phyloP scores from a whole-genome alignment of 495 filamentous ascomycete genomes.

The Apiosordaria backusii region DNA sequence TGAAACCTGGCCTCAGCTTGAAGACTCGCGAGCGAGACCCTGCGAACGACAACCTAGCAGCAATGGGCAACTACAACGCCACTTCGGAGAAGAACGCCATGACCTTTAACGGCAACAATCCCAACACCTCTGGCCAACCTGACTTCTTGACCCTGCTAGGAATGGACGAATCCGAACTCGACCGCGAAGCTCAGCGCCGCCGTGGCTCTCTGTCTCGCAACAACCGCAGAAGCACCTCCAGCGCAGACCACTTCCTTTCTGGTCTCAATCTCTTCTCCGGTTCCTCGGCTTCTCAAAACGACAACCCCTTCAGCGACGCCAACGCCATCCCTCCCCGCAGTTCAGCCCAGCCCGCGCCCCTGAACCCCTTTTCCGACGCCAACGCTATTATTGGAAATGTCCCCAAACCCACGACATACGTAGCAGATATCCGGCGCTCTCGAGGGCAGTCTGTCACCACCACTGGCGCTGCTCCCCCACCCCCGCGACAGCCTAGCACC shows the following conservation, averaged over 20 bases:
- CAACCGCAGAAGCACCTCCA: slow-evolving; percentile 25
- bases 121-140: slow-evolving; percentile 28
- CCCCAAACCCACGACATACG: slow-evolving; percentile 37
- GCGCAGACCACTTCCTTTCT: slow-evolving; percentile 37
- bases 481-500: slow-evolving; percentile 22
- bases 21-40: slow-evolving; percentile 33
- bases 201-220: slow-evolving; percentile 29
- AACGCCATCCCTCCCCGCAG: slow-evolving; percentile 36
- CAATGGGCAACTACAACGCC: slow-evolving; percentile 9
- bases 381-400: slow-evolving; percentile 29
- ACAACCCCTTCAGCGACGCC: slow-evolving; percentile 40
- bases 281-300: neutral
- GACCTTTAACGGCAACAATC: neutral
- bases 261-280: slow-evolving; percentile 40
- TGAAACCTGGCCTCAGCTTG: slow-evolving; percentile 36
- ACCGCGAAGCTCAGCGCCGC: slow-evolving; percentile 32
- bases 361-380: slow-evolving; percentile 46
- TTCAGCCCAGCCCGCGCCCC: slow-evolving; percentile 37
- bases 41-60: slow-evolving; percentile 22
- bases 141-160: slow-evolving; percentile 38
- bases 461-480: slow-evolving; percentile 5
- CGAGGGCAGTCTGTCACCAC: slow-evolving; percentile 32
- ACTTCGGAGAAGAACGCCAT: slow-evolving; percentile 25
- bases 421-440: slow-evolving; percentile 43
- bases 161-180: slow-evolving; percentile 38